phyloP scores from a whole-genome alignment of 345 rosid species.

The Brassica cretica region DNA sequence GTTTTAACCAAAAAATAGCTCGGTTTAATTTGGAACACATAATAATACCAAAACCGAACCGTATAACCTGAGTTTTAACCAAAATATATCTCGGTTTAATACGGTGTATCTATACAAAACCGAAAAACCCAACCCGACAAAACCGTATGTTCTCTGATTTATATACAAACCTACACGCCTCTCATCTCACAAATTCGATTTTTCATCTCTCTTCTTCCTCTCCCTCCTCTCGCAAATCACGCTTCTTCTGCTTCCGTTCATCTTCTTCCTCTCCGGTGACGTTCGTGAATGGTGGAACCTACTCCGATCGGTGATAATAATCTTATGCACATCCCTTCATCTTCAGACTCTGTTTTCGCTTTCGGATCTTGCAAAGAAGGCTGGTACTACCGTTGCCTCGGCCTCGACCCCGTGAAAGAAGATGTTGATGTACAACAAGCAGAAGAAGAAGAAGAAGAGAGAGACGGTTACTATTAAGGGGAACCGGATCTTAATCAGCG shows the following conservation, averaged over 20 bases:
- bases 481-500: conserved; percentile 65
- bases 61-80: too few relatives aligned
- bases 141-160: background rate
- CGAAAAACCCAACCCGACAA: background rate
- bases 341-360: conserved; percentile 55
- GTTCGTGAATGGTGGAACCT: conserved; percentile 93
- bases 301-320: conserved; percentile 42
- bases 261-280: conserved; percentile 1
- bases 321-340: conserved; percentile 55
- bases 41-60: too few relatives aligned
- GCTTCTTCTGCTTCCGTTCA: background rate
- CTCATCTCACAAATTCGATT: conserved; percentile 13
- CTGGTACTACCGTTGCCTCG: conserved; percentile 98
- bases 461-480: conserved; percentile 49
- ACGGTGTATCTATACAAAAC: too few relatives aligned
- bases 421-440: conserved; percentile 60
- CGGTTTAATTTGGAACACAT: too few relatives aligned
- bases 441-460: conserved; percentile 51
- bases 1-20: too few relatives aligned
- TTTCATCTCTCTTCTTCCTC: background rate
- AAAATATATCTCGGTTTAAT: too few relatives aligned
- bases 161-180: conserved; percentile 1
- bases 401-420: conserved; percentile 70
- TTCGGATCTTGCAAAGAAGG: conserved; percentile 95
- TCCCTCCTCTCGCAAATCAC: background rate